phyloP scores from a whole-genome alignment of 331 rosid species.

The Prunus yedoensis region DNA sequence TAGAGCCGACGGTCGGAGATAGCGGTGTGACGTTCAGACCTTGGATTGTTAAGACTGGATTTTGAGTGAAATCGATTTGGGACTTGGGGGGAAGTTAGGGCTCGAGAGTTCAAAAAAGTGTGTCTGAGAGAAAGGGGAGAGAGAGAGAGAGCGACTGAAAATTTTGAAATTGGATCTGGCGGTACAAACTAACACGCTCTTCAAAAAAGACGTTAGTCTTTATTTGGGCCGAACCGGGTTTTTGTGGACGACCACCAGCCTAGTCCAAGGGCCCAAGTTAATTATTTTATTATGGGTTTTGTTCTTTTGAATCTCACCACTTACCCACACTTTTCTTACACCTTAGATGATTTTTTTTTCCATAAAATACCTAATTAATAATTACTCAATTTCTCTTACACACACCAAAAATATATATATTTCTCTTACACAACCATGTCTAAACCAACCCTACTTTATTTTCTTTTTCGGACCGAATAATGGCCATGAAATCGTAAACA shows the following conservation, averaged over 20 bases:
- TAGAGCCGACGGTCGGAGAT: not conserved
- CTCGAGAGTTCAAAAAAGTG: not conserved
- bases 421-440: too few relatives aligned
- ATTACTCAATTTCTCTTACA: too few relatives aligned
- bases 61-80: not conserved
- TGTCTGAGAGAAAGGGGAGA: conserved; percentile 4
- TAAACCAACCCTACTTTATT: too few relatives aligned
- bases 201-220: conserved; percentile 15
- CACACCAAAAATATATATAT: too few relatives aligned
- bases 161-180: conserved; percentile 61
- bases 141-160: conserved; percentile 21
- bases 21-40: not conserved
- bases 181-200: conserved; percentile 32
- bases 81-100: conserved; percentile 39
- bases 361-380: too few relatives aligned
- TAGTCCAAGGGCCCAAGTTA: not conserved
- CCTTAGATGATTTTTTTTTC: too few relatives aligned
- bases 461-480: too few relatives aligned
- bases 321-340: too few relatives aligned
- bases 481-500: too few relatives aligned
- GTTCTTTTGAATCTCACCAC: not conserved
- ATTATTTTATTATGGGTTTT: not conserved
- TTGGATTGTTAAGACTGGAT: not conserved
- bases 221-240: conserved; percentile 27
- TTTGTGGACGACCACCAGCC: not conserved